Evolutionary conservation across 2,329 filamentous ascomycete species (phyloP).

Genomic region (Penicillium vulpinum): DNA sequence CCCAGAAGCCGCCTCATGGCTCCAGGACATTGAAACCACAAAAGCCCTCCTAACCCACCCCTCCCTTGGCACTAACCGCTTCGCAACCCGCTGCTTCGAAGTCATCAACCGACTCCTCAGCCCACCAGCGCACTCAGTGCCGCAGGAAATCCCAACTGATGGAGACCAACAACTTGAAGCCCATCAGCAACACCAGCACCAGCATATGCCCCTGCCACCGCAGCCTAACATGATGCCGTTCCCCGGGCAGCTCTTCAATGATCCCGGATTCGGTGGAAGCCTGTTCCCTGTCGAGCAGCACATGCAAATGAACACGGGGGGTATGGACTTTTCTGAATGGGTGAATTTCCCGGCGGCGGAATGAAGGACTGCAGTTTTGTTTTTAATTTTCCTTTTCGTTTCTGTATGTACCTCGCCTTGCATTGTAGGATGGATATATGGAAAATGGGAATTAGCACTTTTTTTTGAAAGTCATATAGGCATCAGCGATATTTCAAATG

Average conservation of each 20-base stretch:
- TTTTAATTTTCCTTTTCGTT: not conserved
- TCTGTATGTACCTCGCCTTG: constrained; percentile 5
- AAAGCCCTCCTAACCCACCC: constrained; percentile 42
- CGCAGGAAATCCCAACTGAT: not conserved
- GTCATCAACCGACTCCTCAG: constrained; percentile 41
- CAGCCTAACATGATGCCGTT: constrained; percentile 39
- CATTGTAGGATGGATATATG: constrained; percentile 5
- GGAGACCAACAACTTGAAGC: constrained; percentile 4
- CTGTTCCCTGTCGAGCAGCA: constrained; percentile 39
- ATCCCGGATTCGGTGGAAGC: constrained; percentile 35
- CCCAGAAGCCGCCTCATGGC: constrained; percentile 38
- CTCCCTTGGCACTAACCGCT: constrained; percentile 40
- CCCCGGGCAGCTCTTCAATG: constrained; percentile 38
- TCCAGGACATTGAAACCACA: constrained; percentile 43
- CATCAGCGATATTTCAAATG: not conserved
- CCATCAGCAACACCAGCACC: constrained; percentile 11
- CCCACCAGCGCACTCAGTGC: constrained; percentile 25
- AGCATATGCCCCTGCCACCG: constrained; percentile 15
- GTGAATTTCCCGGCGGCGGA: constrained; percentile 36
- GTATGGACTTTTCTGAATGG: constrained; percentile 45
- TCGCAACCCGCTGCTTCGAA: constrained; percentile 42
- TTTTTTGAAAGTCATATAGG: not conserved
- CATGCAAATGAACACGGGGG: constrained; percentile 26
- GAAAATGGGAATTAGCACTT: not conserved
- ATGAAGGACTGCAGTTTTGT: constrained; percentile 10